phyloP scores from a whole-genome alignment of 495 filamentous ascomycete species.

The Hypoxylon perforatum region DNA sequence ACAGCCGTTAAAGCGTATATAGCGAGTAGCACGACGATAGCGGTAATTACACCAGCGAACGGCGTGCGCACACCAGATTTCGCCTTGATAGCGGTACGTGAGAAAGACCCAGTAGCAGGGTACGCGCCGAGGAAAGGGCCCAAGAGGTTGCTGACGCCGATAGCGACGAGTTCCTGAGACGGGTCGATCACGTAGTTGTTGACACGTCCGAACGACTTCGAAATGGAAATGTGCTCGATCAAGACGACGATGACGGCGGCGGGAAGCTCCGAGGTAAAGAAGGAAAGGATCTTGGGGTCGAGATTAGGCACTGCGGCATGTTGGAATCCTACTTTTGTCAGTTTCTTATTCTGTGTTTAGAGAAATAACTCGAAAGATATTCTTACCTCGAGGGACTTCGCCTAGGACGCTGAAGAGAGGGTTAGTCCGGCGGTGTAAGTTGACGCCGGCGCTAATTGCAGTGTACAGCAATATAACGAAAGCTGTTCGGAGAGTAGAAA shows the following conservation, averaged over 20 bases:
- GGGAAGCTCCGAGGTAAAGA: constrained; percentile 51
- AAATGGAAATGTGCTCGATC: constrained; percentile 67
- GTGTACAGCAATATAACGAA: constrained; percentile 59
- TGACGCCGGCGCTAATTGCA: constrained; percentile 53
- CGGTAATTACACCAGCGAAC: constrained; percentile 63
- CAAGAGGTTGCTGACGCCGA: constrained; percentile 63
- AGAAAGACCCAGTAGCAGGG: constrained; percentile 65
- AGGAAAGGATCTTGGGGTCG: constrained; percentile 45
- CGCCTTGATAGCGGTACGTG: constrained; percentile 61
- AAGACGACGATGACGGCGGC: constrained; percentile 60
- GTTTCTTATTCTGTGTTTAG: not conserved
- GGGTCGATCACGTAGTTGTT: constrained; percentile 67
- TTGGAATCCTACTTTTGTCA: constrained; percentile 54
- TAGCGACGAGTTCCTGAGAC: constrained; percentile 65
- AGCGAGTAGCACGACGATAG: constrained; percentile 62
- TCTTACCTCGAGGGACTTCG: constrained; percentile 55
- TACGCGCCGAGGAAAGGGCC: constrained; percentile 65
- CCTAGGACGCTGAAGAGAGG: constrained; percentile 57
- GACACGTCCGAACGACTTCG: constrained; percentile 64
- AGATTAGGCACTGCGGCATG: constrained; percentile 51
- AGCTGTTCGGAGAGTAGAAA: constrained; percentile 57
- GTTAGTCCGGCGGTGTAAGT: constrained; percentile 37
- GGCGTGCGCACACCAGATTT: constrained; percentile 64
- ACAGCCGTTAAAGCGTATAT: constrained; percentile 63
- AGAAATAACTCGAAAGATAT: not conserved